Base-by-base conservation (phyloP, 352 stramenopile species). In the Pythium brachiatum region DNA sequence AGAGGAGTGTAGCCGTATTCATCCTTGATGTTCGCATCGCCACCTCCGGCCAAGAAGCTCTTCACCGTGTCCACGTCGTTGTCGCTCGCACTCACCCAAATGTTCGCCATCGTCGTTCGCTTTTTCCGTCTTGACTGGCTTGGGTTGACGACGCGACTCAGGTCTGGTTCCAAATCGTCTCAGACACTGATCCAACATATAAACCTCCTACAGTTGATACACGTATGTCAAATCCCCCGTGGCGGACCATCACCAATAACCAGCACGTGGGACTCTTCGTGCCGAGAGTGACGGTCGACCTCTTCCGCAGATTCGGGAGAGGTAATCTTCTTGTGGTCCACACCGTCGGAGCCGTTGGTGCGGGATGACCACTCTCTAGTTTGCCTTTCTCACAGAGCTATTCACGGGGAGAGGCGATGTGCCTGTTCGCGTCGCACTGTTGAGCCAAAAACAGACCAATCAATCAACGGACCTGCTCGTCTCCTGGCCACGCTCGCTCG, bases 1-100 rank as follows among this genome's bases (percentile, higher is more conserved):
- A 78, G 54, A 23, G 70, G 70, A 1, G 70, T 78, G 62, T 78
- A 78, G 27, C 70, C 70, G 32, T 66, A 73, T 48, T 74, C 66
- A 29, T 78, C 70, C 39, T 78, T 67, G 31, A 41, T 51, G 54
- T 78, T 72, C 8, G 69, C 67, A 26, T 70, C 38, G 9, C 57
- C 57, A 7, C 70, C 70, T 18, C 62, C 41, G 1, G 46, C 51
- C 21, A 78, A 52, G 36, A 66, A 78, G 27, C 60, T 57, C 68
- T 72, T 72, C 62, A 78, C 66, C 1, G 62, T 63, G 0, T 73
- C 70, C 9, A 73, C 47, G 31, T 74, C 53, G 56, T 66, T 66
- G 38, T 78, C 70, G 60, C 70, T 78, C 39, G 67, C 62, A 23
- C 63, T 62, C 46, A 74, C 54, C 70, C 70, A 78, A 65, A 78